Base-by-base conservation (phyloP, 768 basidiomycete species). In the Tephrocybe sp. region DNA sequence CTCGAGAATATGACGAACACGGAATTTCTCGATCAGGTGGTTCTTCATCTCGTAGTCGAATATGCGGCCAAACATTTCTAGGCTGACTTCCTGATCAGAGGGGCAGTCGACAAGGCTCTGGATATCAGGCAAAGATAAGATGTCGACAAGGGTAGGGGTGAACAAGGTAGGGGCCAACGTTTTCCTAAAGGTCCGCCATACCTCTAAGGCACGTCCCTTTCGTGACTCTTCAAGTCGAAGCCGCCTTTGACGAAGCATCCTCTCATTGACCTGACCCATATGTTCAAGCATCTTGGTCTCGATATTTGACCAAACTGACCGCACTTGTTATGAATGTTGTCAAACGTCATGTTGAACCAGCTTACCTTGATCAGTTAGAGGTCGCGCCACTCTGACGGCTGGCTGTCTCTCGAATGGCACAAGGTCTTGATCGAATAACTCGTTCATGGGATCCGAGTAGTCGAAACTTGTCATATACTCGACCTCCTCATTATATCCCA, bases 301-400 rank as follows among this genome's bases (percentile, higher is more conserved):
- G n/a, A 69, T 67, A 21, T 58, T 67, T 0, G 58, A 53, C 66
- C 67, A 68, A 2, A 45, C 68, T 70, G 30, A 7, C n/a, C n/a
- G 12, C 6, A 21, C 10, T 45, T 10, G 30, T 20, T 6, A 24
- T n/a, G 20, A 11, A 20, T 30, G 11, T 30, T 30, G 28, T 30
- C 28, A 30, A 30, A 25, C 14, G 2, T 11, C 2, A 28, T 21
- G 48, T 2, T 5, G 30, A 41, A 8, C 42, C 4, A 34, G 57
- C 58, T 43, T 42, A 64, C 61, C 50, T 21, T 55, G 51, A 11
- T 58, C 53, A 11, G 61, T 62, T 34, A 62, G 42, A 23, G 56
- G 58, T 41, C 59, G 56, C 15, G 33, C 20, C 4, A 48, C 28
- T 40, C 54, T 60, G 17, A 62, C 58, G 24, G 49, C 52, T 12